Percentiles rank a stretch among this genome's conserved stretches.
Conservation (phyloP, 2,329 filamentous ascomycete genomes). For the Diaporthe citriasiana region DNA sequence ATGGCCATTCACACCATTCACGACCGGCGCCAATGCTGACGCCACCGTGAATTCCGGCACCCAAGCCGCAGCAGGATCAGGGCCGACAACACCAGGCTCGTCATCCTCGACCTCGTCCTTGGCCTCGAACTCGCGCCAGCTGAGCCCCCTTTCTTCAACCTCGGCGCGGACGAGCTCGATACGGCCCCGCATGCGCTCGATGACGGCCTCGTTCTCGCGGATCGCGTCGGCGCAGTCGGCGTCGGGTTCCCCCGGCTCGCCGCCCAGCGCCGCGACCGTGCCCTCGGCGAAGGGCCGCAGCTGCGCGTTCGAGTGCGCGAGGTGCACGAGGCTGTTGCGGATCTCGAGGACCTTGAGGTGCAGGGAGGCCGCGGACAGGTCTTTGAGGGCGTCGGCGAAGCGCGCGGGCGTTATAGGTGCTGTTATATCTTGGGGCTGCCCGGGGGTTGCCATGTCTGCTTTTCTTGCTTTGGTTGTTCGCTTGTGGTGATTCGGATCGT, state of each 20-base stretch:
- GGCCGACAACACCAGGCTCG: slow-evolving; percentile 38
- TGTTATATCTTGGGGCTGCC: slow-evolving; percentile 55
- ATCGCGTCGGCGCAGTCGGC: slow-evolving; percentile 82
- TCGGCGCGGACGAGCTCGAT: slow-evolving; percentile 75
- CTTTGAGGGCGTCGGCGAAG: slow-evolving; percentile 77
- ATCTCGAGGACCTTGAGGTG: slow-evolving; percentile 83
- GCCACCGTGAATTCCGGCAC: background rate
- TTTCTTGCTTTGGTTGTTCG: background rate
- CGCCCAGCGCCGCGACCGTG: slow-evolving; percentile 51
- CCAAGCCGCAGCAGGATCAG: background rate
- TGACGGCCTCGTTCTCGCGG: slow-evolving; percentile 77
- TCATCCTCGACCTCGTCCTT: slow-evolving; percentile 59
- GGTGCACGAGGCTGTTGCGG: slow-evolving; percentile 80
- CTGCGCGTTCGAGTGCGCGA: slow-evolving; percentile 81
- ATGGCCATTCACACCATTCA: slow-evolving; percentile 48
- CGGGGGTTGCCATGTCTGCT: slow-evolving; percentile 67
- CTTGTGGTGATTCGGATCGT: slow-evolving; percentile 12
- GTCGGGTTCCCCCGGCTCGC: slow-evolving; percentile 61
- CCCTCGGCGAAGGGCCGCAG: slow-evolving; percentile 77
- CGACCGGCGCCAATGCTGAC: slow-evolving; percentile 31
- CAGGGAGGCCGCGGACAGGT: slow-evolving; percentile 75
- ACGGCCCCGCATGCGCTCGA: slow-evolving; percentile 76
- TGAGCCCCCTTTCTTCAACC: slow-evolving; percentile 70
- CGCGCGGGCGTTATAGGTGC: slow-evolving; percentile 71
- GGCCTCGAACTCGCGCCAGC: slow-evolving; percentile 69